These are phyloP conservation scores for Abrus pulchellus DNA, from an alignment of 306 rosid species.

Conservation along the genomic window DNA sequence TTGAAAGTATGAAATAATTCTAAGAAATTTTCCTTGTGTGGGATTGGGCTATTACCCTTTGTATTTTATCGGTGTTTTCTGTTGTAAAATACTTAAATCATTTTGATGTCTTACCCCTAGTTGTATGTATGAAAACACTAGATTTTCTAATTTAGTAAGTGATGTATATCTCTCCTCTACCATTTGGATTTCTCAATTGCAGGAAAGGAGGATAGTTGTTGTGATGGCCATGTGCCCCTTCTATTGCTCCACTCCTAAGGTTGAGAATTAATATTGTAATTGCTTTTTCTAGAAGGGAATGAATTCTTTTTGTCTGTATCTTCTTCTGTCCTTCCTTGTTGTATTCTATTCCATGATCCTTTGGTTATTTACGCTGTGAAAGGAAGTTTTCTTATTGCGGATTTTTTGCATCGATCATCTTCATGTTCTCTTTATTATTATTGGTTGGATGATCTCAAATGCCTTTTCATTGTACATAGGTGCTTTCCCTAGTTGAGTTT, in stretches of 20 bases:
- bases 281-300: slow-evolving; percentile 4
- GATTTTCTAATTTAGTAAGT: slow-evolving; percentile 24
- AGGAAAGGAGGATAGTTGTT: neutral
- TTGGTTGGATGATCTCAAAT: slow-evolving; percentile 18
- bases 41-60: neutral
- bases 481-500: slow-evolving; percentile 32
- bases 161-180: slow-evolving; percentile 2
- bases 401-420: neutral
- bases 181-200: neutral
- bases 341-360: neutral
- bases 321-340: neutral
- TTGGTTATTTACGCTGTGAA: neutral
- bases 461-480: slow-evolving; percentile 13
- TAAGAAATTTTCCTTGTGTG: slow-evolving; percentile 1
- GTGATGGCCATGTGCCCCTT: slow-evolving; percentile 20
- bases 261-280: slow-evolving; percentile 9
- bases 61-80: slow-evolving; percentile 17
- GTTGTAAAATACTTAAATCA: slow-evolving; percentile 11
- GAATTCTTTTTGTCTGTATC: slow-evolving; percentile 1
- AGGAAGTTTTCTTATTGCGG: neutral
- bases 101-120: neutral
- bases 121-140: slow-evolving; percentile 5
- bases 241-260: neutral
- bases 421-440: slow-evolving; percentile 11
- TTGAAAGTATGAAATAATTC: neutral